Evolutionary conservation across 2,329 filamentous ascomycete species (phyloP).

Genomic region (Trichoderma guizhouense): DNA sequence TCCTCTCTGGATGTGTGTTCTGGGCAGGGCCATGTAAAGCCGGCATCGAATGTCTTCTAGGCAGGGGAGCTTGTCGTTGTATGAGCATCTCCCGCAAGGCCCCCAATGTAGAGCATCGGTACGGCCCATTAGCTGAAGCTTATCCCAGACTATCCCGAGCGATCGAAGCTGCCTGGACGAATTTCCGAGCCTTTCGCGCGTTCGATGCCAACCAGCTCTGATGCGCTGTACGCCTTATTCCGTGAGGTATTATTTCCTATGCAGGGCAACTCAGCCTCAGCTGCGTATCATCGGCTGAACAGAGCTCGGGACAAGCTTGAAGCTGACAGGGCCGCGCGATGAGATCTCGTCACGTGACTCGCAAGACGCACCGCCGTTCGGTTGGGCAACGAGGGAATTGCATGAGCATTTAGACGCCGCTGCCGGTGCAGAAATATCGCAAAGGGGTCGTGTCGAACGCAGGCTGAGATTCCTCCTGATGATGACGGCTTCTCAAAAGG

Average conservation of each 20-base stretch:
- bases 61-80: background rate
- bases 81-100: background rate
- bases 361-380: background rate
- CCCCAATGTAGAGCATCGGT: background rate
- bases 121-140: background rate
- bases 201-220: background rate
- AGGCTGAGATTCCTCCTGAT: background rate
- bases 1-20: background rate
- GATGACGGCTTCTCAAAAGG: background rate
- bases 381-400: background rate
- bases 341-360: background rate
- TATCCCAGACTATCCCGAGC: background rate
- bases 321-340: background rate
- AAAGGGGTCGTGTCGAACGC: background rate
- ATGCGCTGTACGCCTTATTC: background rate
- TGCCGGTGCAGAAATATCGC: background rate
- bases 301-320: background rate
- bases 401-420: background rate
- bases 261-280: background rate
- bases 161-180: background rate
- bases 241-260: background rate
- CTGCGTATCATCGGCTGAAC: background rate
- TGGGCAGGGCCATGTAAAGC: background rate
- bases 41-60: background rate
- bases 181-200: background rate